Evolutionary conservation across 179 eudicot species (phyloP), one percentile per base, ranked within the genome.

Genomic region (Pouteria campechiana): DNA sequence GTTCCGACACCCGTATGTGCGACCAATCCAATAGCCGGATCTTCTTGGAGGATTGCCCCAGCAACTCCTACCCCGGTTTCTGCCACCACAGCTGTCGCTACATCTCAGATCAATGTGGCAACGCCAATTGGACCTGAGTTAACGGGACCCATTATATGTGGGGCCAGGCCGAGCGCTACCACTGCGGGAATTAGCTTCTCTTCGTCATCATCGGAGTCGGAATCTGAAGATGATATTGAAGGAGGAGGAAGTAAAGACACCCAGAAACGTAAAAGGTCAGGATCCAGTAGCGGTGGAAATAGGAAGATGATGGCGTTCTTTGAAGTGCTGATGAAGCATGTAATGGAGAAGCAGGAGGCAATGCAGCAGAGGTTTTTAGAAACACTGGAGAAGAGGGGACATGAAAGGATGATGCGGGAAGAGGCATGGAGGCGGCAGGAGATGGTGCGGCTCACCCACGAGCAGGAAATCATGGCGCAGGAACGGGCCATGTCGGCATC

Each of bases 1-100:
- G 8, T 52, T 6, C 3, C 58, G 5, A 20, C 52, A 3, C 14
- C 43, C 1, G 33, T 36, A 11, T 25, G 25, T 3, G 25, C 15
- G 28, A 44, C 43, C 46, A 42, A 25, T 7, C 46, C 20, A 35
- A 61, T 56, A 29, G 24, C 41, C 15, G 7, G 29, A 0, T 13
- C 46, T 15, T 43, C 42, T 32, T 3, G 37, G 9, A 55, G 29
- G 14, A 15, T 43, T 30, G 24, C 48, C 5, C 4, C 65, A 2
- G 5, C 35, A 14, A 32, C 17, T 7, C 29, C 17, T 2, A 3
- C 29, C 50, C 16, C n/a, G 16, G 16, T 37, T 11, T 16, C 37
- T 4, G 25, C 25, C 24, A 3, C 25, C 6, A n/a, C 25, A 2
- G 9, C 16, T 14, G 13, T 2, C n/a, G 44, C 24, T 2, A 22